A percentile compares a stretch with the other conserved stretches of the same genome.
Conservation (phyloP, 345 rosid species). For the Turritis glabra region DNA sequence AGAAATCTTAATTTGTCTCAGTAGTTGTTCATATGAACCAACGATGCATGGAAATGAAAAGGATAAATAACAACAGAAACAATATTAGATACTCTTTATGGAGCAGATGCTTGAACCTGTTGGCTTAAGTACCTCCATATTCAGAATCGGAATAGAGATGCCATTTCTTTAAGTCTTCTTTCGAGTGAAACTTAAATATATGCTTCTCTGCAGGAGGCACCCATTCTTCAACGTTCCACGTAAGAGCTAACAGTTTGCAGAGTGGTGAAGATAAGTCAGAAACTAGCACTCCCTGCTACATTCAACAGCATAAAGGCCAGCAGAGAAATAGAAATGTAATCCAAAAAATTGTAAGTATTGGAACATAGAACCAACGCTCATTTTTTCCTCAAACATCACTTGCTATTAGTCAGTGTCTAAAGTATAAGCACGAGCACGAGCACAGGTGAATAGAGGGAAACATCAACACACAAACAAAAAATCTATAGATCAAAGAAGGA, state of each 20-base stretch:
- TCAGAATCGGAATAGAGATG: constrained; percentile 95
- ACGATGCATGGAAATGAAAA: constrained; percentile 1
- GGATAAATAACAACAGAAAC: not conserved
- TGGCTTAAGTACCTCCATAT: constrained; percentile 70
- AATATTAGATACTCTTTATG: not conserved
- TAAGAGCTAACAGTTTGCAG: constrained; percentile 56
- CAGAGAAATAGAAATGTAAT: not conserved
- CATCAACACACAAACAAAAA: not conserved
- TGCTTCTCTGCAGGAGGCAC: constrained; percentile 77
- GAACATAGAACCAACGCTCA: not conserved
- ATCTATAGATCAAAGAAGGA: not conserved
- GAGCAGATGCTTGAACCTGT: constrained; percentile 21
- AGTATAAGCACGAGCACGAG: constrained; percentile 5
- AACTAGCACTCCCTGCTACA: not conserved
- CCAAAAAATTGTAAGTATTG: not conserved
- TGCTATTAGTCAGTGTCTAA: not conserved
- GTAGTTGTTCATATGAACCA: constrained; percentile 19
- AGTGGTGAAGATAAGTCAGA: constrained; percentile 25
- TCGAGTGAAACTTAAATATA: constrained; percentile 73
- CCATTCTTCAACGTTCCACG: constrained; percentile 87
- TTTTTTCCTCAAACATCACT: constrained; percentile 5
- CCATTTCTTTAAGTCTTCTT: constrained; percentile 87
- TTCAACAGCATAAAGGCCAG: constrained; percentile 13
- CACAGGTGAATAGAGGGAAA: not conserved
- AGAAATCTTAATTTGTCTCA: not conserved